Conservation (phyloP, 192 early-diverging fungal species). For the Coemansia erecta region DNA sequence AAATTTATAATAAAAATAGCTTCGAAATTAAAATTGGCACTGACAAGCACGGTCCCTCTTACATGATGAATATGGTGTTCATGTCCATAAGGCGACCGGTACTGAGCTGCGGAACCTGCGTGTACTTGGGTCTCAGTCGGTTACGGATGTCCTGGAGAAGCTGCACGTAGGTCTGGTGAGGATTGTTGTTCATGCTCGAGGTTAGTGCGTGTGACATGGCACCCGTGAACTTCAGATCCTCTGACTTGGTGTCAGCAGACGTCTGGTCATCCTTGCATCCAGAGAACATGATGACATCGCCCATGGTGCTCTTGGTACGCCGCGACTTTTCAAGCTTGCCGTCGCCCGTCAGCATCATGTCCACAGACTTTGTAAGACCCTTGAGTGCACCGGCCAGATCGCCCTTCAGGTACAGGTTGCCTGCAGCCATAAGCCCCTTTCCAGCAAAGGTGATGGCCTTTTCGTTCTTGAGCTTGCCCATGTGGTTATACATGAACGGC, state of each 20-base stretch:
- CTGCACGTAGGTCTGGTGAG: constrained; percentile 64
- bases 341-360: constrained; percentile 45
- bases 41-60: constrained; percentile 1
- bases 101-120: constrained; percentile 80
- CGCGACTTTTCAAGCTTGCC: constrained; percentile 42
- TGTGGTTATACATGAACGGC: constrained; percentile 73
- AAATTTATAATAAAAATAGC: neutral
- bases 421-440: constrained; percentile 34
- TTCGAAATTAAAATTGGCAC: neutral
- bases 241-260: constrained; percentile 72
- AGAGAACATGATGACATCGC: constrained; percentile 79
- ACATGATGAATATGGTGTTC: constrained; percentile 67
- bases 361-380: constrained; percentile 39
- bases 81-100: constrained; percentile 66
- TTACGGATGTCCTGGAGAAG: constrained; percentile 66
- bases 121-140: constrained; percentile 62
- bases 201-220: constrained; percentile 78
- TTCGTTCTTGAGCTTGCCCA: constrained; percentile 61
- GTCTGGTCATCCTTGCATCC: constrained; percentile 83
- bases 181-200: constrained; percentile 58
- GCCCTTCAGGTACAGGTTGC: constrained; percentile 41
- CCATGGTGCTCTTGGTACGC: constrained; percentile 51
- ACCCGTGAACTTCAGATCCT: constrained; percentile 58
- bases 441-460: constrained; percentile 46
- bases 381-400: constrained; percentile 41